Evolutionary conservation across 192 early-diverging fungal species (phyloP), one percentile per base, ranked within the genome.

Genomic region (Coemansia reversa): DNA sequence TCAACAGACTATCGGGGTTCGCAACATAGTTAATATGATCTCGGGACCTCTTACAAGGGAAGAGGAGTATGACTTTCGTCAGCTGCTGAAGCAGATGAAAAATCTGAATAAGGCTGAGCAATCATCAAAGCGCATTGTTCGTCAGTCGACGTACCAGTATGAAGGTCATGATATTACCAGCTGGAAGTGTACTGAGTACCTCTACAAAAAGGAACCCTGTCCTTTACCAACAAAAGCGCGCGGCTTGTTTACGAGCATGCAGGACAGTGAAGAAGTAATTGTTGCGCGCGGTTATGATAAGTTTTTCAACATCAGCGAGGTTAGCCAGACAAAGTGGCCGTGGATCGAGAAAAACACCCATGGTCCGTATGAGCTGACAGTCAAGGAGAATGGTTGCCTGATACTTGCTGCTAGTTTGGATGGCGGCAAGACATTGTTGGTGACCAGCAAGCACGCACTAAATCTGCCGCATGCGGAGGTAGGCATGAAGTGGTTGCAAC

Each of bases 331-430:
- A 7, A 82, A 78, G 63, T 89, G 87, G 84, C 60, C 67, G 2
- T 80, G 76, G 58, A 71, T 98, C 27, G 67, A 75, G 29, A 57
- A 47, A 2, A 50, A 91, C 27, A 95, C 94, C 0, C 42, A 58
- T 9, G 92, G 91, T 0, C 96, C 96, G 2, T 98, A 93, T 67
- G 91, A 98, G 73, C 76, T 96, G 25, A 94, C 93, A 0, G 82
- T 93, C 24, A 98, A 98, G 80, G 96, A 98, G 71, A 95, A 98
- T 69, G 96, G 96, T 11, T 98, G 95, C 69, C 90, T 98, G 62
- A 95, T 96, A 58, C 90, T 94, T 29, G 88, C 92, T 45, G 70
- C 90, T 3, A 89, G 86, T 0, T 49, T 87, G 22, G 85, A 91
- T 33, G 79, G 77, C 2, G 76, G 84, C 23, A 72, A 72, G 33